Evolutionary conservation across 129 eudicot genomes (phyloP), one percentile per base, ranked within the genome.

Genomic region (Centaurea solstitialis): DNA sequence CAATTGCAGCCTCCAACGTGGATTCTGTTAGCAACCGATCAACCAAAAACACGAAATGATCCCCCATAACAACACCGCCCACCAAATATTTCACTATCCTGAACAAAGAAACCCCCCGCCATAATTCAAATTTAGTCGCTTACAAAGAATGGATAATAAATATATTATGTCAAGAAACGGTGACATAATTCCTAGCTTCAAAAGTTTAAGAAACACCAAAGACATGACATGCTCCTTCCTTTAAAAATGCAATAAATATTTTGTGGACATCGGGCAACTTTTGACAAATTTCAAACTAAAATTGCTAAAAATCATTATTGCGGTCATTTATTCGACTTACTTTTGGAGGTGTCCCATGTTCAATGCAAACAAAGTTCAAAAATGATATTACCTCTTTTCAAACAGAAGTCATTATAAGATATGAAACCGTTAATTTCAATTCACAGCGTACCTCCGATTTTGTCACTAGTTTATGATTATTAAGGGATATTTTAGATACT

Each of bases 21-120:
- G 99, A 91, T 78, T 93, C 99, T 1, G 99, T 95, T 33, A 95
- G 92, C 88, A 95, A 87, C 45, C 98, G 98, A 87, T 95, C 97
- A 67, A 95, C 98, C 83, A 95, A 87, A 85, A 93, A 85, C 78
- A 93, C 97, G 74, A 95, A 91, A 74, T 95, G 99, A 87, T 95
- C 99, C 20, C 98, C 99, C 99, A 95, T 95, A 76, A 68, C 43
- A 78, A 65, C 84, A 82, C 70, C 84, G 79, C 70, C 62, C 30
- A 11, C 66, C 10, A 76, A 76, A 53, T 45, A 13, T 72, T 37
- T 70, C 65, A 66, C 41, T 45, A 39, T 40, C 79, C 83, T 75
- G 74, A 62, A 66, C 21, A 45, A 69, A 57, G 39, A 61, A 74
- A 43, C 9, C 43, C 18, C 47, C 40, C 85, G 38, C 75, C 70